phyloP scores from a whole-genome alignment of 331 rosid species.

The Dryas integrifolia region DNA sequence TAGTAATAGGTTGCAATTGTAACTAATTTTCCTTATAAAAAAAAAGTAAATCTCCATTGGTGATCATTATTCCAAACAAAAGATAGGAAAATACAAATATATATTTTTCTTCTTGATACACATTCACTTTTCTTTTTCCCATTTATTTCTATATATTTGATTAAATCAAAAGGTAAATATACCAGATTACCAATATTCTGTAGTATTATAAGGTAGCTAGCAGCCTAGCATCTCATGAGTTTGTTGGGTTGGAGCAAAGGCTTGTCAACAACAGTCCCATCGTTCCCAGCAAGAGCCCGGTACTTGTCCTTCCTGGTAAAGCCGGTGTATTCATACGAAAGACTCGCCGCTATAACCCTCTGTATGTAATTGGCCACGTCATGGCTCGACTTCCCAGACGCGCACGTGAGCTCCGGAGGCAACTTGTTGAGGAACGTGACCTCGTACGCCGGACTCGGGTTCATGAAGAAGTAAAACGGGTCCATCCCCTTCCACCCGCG shows the following conservation, averaged over 20 bases:
- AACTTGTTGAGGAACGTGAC: conserved; percentile 66
- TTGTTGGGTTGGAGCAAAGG: conserved; percentile 15
- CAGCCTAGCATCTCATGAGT: conserved; percentile 34
- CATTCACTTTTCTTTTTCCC: neutral
- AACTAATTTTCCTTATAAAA: too few relatives aligned
- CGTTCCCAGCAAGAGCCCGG: conserved; percentile 74
- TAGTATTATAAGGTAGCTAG: too few relatives aligned
- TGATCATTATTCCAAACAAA: neutral
- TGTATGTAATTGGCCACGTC: conserved; percentile 89
- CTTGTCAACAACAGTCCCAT: conserved; percentile 58
- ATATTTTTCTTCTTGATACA: neutral
- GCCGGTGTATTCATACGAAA: conserved; percentile 67
- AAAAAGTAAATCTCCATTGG: neutral
- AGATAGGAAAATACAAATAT: neutral
- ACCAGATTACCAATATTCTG: too few relatives aligned
- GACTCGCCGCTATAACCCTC: conserved; percentile 55
- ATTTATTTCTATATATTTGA: neutral
- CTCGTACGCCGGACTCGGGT: conserved; percentile 76
- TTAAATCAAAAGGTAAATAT: too few relatives aligned
- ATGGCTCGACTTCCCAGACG: conserved; percentile 56
- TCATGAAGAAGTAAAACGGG: conserved; percentile 85
- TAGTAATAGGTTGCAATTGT: too few relatives aligned
- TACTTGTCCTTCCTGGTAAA: conserved; percentile 80
- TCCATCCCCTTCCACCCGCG: conserved; percentile 90
- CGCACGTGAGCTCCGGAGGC: conserved; percentile 58